These are phyloP conservation scores for Termitomyces sp. DNA, from an alignment of 1,284 basidiomycete genomes.

Conservation along the genomic window DNA sequence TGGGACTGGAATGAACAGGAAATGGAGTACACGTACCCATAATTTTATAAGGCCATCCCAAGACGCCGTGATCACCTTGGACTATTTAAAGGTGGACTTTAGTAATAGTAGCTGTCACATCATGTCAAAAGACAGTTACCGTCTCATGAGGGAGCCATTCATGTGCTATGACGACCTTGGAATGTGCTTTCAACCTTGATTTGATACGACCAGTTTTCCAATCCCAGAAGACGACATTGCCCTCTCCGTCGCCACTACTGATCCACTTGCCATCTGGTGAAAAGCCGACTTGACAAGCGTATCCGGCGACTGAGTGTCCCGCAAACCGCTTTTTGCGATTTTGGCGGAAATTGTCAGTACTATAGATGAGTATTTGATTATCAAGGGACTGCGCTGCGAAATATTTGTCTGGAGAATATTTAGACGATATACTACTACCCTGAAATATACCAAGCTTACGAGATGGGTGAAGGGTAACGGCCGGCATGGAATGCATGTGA, in stretches of 20 bases:
- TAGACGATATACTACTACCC: neutral
- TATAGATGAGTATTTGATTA: slow-evolving; percentile 96
- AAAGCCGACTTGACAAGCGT: slow-evolving; percentile 95
- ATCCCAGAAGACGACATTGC: slow-evolving; percentile 98
- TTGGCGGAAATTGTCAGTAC: slow-evolving; percentile 95
- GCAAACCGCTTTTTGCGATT: slow-evolving; percentile 98
- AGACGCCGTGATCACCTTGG: slow-evolving; percentile 91
- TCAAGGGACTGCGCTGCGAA: slow-evolving; percentile 96
- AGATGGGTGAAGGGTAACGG: slow-evolving; percentile 90
- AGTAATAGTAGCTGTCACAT: slow-evolving; percentile 8
- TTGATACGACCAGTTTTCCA: slow-evolving; percentile 97
- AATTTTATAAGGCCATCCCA: slow-evolving; percentile 98
- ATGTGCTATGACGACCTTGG: slow-evolving; percentile 94
- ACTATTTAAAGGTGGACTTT: slow-evolving; percentile 42
- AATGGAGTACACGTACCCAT: slow-evolving; percentile 55
- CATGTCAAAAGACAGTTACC: slow-evolving; percentile 41
- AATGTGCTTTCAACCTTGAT: slow-evolving; percentile 84
- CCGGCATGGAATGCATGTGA: slow-evolving; percentile 99
- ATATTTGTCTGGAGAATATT: slow-evolving; percentile 71
- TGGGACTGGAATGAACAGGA: neutral
- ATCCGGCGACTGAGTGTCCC: slow-evolving; percentile 94
- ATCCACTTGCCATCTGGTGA: slow-evolving; percentile 98
- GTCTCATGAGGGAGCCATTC: slow-evolving; percentile 98
- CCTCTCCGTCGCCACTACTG: slow-evolving; percentile 91
- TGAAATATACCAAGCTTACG: slow-evolving; percentile 53